Conservation (phyloP, 768 basidiomycete species). For the Leccinum longicurvipes region DNA sequence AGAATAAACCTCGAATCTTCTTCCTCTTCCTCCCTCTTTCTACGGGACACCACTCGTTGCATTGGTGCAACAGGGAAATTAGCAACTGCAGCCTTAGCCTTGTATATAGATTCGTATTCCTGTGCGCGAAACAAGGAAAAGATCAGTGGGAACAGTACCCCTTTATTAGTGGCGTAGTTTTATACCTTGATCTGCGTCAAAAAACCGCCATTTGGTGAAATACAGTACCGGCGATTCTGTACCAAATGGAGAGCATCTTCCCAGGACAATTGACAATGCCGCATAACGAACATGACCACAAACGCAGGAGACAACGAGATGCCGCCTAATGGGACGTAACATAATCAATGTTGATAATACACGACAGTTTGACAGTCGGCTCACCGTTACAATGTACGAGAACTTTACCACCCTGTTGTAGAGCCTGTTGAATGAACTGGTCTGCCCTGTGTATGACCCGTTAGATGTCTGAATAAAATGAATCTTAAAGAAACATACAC, state of each 20-base stretch:
- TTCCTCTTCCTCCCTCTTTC: constrained; percentile 76
- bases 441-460: constrained; percentile 53
- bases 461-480: neutral
- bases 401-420: constrained; percentile 61
- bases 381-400: constrained; percentile 88
- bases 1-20: constrained; percentile 47
- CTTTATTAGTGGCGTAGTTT: neutral
- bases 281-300: constrained; percentile 93
- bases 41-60: constrained; percentile 45
- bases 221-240: constrained; percentile 90
- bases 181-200: constrained; percentile 86
- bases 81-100: constrained; percentile 68
- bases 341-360: neutral
- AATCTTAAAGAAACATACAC: constrained; percentile 41
- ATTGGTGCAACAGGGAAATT: constrained; percentile 44
- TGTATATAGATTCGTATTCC: constrained; percentile 95
- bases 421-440: constrained; percentile 66
- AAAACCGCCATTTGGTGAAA: constrained; percentile 90
- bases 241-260: constrained; percentile 87
- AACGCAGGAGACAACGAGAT: constrained; percentile 87
- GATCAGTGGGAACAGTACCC: neutral
- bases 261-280: constrained; percentile 75
- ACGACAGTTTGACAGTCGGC: constrained; percentile 15
- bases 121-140: constrained; percentile 26
- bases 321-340: constrained; percentile 61